Conservation (phyloP, 2,329 filamentous ascomycete species). For the Ophiosphaerella korrae region DNA sequence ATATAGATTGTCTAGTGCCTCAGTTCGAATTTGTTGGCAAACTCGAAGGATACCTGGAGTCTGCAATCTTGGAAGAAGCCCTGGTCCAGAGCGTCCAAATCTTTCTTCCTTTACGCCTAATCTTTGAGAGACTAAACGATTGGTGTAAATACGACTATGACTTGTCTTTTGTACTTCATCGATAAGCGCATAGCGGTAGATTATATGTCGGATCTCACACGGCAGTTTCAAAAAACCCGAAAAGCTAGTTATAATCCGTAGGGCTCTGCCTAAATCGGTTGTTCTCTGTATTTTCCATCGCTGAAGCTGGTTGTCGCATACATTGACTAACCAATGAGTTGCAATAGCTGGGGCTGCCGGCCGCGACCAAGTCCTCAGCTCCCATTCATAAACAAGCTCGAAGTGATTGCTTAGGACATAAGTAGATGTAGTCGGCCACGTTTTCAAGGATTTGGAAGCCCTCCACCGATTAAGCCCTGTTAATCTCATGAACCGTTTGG, state of each 20-base stretch:
- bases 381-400: not conserved
- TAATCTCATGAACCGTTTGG: not conserved
- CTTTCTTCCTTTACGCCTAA: not conserved
- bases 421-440: not conserved
- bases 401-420: not conserved
- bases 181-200: not conserved
- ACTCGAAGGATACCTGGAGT: not conserved
- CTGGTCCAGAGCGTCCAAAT: not conserved
- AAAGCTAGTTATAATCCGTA: not conserved
- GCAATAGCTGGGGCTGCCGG: not conserved
- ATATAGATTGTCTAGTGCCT: not conserved
- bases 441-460: not conserved
- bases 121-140: not conserved
- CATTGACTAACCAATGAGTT: not conserved
- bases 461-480: not conserved
- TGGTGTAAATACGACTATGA: not conserved
- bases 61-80: not conserved
- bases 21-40: not conserved
- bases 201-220: not conserved
- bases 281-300: not conserved
- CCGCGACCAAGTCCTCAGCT: not conserved
- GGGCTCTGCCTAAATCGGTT: not conserved
- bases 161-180: not conserved
- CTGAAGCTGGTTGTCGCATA: not conserved
- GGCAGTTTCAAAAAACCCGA: not conserved